Evolutionary conservation across 192 early-diverging fungal genomes (phyloP), one percentile per base, ranked within the genome.

Genomic region (Backusella circina): DNA sequence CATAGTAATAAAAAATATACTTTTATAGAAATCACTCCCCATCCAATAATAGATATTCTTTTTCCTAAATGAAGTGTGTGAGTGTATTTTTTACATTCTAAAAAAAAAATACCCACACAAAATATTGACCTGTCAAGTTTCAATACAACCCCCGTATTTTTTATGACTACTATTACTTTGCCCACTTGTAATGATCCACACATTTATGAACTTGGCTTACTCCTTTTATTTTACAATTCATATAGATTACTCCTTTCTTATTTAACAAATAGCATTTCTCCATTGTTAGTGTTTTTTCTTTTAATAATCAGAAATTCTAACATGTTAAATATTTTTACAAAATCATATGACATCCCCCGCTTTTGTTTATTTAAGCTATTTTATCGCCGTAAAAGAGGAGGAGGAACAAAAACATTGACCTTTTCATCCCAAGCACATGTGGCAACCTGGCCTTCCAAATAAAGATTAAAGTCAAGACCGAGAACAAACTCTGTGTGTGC

Each of bases 351-450:
- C 12, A 61, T 28, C 7, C 9, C 3, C 12, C 23, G 26, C 15
- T 36, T 67, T 36, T 67, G 66, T 67, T 67, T 35, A 21, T n/a
- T 35, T 30, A 47, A 31, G 10, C 3, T 16, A 51, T 33, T 71
- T 73, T 70, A 81, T 77, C 75, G 75, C 38, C 73, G 77, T 51
- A 82, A 39, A 36, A 82, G 57, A 7, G 77, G 37, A 26, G 81
- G 84, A n/a, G 73, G 78, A 28, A 74, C 78, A 72, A 91, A 88
- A 1, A 94, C 84, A 75, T 93, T 88, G 5, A 99, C 86, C 26
- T 83, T 85, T 79, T 98, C 97, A 81, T 99, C 98, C 98, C 98
- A 99, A 16, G 93, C 90, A 83, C 96, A 97, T 1, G 98, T 96
- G 8, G 96, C 96, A 50, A 99, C 84, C 74, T 90, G 88, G 5